Conservation (phyloP, 2,329 filamentous ascomycete genomes). For the Microdochium nivale region DNA sequence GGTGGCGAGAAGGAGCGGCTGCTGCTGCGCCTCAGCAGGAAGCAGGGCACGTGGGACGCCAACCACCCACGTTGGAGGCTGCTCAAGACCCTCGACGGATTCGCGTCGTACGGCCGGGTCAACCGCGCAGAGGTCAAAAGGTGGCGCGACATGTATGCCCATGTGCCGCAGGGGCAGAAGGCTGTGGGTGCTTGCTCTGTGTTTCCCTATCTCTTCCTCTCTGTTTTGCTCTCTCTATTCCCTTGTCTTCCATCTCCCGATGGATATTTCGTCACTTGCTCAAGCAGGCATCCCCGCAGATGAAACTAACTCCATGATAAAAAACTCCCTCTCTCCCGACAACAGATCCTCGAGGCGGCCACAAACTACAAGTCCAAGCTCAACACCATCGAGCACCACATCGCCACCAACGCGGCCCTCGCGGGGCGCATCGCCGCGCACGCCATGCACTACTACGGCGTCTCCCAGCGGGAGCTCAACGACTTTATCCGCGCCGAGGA, state of each 20-base stretch:
- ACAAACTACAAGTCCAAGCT: conserved; percentile 49
- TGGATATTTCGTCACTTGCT: too few species aligned
- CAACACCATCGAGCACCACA: conserved; percentile 28
- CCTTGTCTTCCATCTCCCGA: too few species aligned
- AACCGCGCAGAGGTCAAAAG: conserved; percentile 27
- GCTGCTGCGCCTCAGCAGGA: conserved; percentile 16
- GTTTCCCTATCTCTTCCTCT: not conserved
- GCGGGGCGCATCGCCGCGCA: conserved; percentile 35
- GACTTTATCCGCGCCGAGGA: conserved; percentile 28
- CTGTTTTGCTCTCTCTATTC: too few species aligned
- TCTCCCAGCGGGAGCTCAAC: conserved; percentile 33
- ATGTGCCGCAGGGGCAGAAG: not conserved
- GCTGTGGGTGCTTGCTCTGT: conserved; percentile 6
- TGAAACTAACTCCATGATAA: too few species aligned
- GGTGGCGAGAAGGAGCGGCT: conserved; percentile 20
- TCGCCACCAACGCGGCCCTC: conserved; percentile 34
- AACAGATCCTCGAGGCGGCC: conserved; percentile 42
- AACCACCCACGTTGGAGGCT: conserved; percentile 29
- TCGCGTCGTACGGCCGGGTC: conserved; percentile 21
- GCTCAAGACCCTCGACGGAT: conserved; percentile 29
- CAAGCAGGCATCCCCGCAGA: too few species aligned
- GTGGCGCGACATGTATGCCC: not conserved
- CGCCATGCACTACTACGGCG: conserved; percentile 36
- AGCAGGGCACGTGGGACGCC: conserved; percentile 20
- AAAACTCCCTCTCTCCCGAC: too few species aligned